Evolutionary conservation across 164 flowering plant species (phyloP), one percentile per base, ranked within the genome.

Genomic region (Taxillus chinensis): DNA sequence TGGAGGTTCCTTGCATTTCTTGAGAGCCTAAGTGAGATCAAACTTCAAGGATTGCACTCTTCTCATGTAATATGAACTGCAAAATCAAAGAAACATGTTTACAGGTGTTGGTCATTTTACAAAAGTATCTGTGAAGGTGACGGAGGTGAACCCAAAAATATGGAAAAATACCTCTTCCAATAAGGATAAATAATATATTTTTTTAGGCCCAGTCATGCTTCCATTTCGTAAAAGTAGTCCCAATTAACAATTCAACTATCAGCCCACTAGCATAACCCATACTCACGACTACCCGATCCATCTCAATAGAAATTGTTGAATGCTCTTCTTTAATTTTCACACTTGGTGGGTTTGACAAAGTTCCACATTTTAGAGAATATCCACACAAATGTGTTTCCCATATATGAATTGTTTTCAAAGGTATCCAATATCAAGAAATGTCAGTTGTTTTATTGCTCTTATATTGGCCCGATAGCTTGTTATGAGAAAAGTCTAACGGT

Each of bases 391-490:
- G 13, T 8, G 7, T 48, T 48, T 5, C 7, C 4, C 7, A 48
- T 3, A 14, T 48, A 48, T 3, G 51, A 48, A 3, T 3, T 48
- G 7, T 4, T 48, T 11, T 7, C 13, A 11, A 48, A 48, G 9
- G 51, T 7, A 48, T 48, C 51, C 0, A 48, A 48, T 11, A n/a
- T n/a, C n/a, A 4, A 83, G 69, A 16, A 69, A 76, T 39, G 38
- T 64, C 11, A 81, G 77, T 16, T 48, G 59, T 9, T 80, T 69
- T 3, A 83, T 42, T 74, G 55, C 2, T 42, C 57, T 1, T 85
- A 85, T 56, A 87, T 80, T 13, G 72, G 63, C 57, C 96, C 95
- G 86, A 78, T 50, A 85, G 73, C 4, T 66, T 54, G 56, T 77
- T 77, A 4, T 12, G 14, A 15, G 77, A 77, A 5, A 77, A 67